Percentiles rank a stretch among this genome's conserved stretches.
Evolutionary conservation across 345 rosid genomes (phyloP).

Genomic region (Durio zibethinus): DNA sequence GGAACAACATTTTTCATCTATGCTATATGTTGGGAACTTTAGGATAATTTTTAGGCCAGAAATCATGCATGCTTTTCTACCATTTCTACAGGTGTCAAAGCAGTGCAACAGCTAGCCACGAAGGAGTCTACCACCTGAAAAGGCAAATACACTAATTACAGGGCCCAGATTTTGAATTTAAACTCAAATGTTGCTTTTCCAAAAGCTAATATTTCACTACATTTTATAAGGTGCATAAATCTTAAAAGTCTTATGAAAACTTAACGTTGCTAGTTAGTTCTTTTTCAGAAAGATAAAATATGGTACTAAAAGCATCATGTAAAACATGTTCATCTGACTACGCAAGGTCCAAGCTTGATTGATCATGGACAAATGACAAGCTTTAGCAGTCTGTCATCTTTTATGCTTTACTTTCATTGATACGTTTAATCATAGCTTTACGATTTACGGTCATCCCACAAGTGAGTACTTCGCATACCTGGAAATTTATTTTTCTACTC

Average conservation of each 20-base stretch:
- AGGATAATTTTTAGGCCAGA: not conserved
- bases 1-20: not conserved
- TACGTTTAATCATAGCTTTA: constrained; percentile 8
- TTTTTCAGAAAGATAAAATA: not conserved
- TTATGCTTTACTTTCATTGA: not conserved
- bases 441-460: too few species aligned
- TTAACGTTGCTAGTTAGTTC: constrained; percentile 11
- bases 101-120: not conserved
- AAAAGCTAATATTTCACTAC: constrained; percentile 5
- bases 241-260: not conserved
- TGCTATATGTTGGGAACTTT: not conserved
- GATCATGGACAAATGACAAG: not conserved
- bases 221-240: not conserved
- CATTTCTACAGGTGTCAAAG: not conserved
- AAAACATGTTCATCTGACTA: not conserved
- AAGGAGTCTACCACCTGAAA: not conserved
- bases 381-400: not conserved
- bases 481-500: not conserved
- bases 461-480: not conserved
- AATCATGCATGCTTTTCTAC: constrained; percentile 8
- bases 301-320: not conserved
- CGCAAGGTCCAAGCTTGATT: not conserved
- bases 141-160: not conserved
- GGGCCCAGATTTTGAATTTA: not conserved
- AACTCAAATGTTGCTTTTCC: not conserved